Evolutionary conservation across 306 rosid species (phyloP).

Genomic region (Acacia acuminata): DNA sequence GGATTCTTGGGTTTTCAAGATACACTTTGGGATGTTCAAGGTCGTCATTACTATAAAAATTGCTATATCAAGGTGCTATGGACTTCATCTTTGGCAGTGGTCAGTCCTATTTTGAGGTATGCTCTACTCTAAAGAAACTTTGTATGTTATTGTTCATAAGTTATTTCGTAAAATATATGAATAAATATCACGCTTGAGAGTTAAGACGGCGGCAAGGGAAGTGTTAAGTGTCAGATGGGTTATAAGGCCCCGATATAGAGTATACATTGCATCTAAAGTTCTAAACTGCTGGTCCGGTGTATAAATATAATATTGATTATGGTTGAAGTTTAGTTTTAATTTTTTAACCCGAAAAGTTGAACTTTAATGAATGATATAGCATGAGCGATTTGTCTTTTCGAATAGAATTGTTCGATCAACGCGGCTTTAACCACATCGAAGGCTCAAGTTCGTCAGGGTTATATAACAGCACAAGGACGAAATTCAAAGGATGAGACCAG

Average conservation of each 20-base stretch:
- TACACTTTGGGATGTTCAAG: constrained; percentile 44
- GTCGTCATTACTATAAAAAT: constrained; percentile 45
- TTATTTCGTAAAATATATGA: not conserved
- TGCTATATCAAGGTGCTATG: constrained; percentile 46
- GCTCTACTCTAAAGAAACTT: not conserved
- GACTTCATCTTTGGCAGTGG: constrained; percentile 55
- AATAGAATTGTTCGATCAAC: constrained; percentile 31
- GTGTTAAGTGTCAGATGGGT: too few relatives aligned
- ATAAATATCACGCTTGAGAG: too few relatives aligned
- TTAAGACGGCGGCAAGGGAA: too few relatives aligned
- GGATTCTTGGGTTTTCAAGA: constrained; percentile 49
- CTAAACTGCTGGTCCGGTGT: too few relatives aligned
- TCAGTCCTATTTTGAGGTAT: constrained; percentile 44
- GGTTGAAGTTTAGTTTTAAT: not conserved
- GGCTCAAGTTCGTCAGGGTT: constrained; percentile 6
- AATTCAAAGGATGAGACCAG: not conserved
- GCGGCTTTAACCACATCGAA: not conserved
- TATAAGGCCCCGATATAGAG: too few relatives aligned
- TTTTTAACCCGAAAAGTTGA: not conserved
- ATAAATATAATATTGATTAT: too few relatives aligned
- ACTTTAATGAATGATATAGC: not conserved
- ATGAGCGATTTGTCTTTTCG: not conserved
- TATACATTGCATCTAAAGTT: too few relatives aligned
- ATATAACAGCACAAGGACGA: constrained; percentile 47
- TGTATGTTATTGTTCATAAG: not conserved